Base-by-base conservation (phyloP, 208 protist genomes). In the Porcisia deanei region DNA sequence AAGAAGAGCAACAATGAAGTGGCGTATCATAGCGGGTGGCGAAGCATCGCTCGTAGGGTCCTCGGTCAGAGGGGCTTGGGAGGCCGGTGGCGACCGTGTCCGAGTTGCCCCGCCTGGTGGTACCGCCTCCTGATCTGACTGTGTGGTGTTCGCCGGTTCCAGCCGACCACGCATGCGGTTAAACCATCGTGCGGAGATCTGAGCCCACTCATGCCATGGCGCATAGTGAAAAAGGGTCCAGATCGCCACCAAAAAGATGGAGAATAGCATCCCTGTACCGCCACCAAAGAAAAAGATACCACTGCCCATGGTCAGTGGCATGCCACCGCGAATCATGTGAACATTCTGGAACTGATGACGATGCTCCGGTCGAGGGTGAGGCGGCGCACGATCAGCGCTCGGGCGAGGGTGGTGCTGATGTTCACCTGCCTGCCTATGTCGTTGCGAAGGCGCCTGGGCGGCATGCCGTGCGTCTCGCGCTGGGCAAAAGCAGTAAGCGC, bases 281-380 rank as follows among this genome's bases (percentile, higher is more conserved):
- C 84, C 83, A 43, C 80, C 80, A 59, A 85, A 85, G 47, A 91
- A 85, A 53, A 91, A 85, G 57, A 91, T 82, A 63, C 73, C 76
- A 63, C 84, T 77, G 54, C 87, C 84, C 76, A 89, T 71, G 34
- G 81, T 79, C 16, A 91, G 72, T 30, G 84, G 78, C 70, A 89
- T 71, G 65, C 76, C 77, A 54, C 73, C 75, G 49, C 45, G 73
- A 34, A 71, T 73, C 69, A 76, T 63, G 69, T 77, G 57, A 41
- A 73, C 75, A 55, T 76, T 49, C 45, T 81, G 55, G 34, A 45
- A 66, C 22, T 79, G 53, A 10, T 59, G 65, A 41, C 75, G 71
- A 54, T 65, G 80, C 45, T 67, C 49, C 2, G 55, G 78, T n/a
- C 81, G 87, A 18, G 85, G 85, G 30, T 77, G 81, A 34, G 82